phyloP scores from a whole-genome alignment of 148 eudicot species.

The Spergularia marina region DNA sequence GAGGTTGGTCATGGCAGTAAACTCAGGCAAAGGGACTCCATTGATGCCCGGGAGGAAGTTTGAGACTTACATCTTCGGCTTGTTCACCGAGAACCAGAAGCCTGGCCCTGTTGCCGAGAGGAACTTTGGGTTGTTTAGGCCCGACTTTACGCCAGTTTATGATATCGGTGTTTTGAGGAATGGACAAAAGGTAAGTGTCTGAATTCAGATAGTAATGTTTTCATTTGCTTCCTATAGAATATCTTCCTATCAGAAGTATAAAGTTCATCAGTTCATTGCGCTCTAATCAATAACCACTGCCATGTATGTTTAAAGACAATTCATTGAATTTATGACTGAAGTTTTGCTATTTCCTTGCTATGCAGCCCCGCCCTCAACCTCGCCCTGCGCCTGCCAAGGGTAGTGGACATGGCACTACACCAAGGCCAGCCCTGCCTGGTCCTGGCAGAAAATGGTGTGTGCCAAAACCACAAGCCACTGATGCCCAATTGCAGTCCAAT shows the following conservation, averaged over 20 bases:
- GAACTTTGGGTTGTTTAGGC: conserved; percentile 73
- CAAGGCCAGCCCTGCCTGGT: conserved; percentile 13
- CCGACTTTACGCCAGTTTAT: conserved; percentile 68
- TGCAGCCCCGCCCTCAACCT: conserved; percentile 15
- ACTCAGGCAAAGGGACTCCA: conserved; percentile 65
- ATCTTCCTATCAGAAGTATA: background rate
- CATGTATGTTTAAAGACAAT: too few relatives aligned
- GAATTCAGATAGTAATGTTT: background rate
- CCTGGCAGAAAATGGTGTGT: conserved; percentile 34
- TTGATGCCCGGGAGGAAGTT: conserved; percentile 73
- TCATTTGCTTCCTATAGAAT: background rate
- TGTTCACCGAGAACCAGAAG: conserved; percentile 73
- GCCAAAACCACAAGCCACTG: conserved; percentile 29
- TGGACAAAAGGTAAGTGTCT: conserved; percentile 28
- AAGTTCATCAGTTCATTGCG: too few relatives aligned
- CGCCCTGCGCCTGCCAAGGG: conserved; percentile 8
- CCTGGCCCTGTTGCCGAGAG: conserved; percentile 62
- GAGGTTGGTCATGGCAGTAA: conserved; percentile 41
- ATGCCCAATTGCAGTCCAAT: conserved; percentile 35
- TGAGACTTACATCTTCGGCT: conserved; percentile 60
- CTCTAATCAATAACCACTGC: too few relatives aligned
- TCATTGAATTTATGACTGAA: background rate
- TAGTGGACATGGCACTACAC: background rate
- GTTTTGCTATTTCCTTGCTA: background rate
- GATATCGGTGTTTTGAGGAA: conserved; percentile 57